phyloP scores from a whole-genome alignment of 768 basidiomycete species.

The Saitozyma sp. region DNA sequence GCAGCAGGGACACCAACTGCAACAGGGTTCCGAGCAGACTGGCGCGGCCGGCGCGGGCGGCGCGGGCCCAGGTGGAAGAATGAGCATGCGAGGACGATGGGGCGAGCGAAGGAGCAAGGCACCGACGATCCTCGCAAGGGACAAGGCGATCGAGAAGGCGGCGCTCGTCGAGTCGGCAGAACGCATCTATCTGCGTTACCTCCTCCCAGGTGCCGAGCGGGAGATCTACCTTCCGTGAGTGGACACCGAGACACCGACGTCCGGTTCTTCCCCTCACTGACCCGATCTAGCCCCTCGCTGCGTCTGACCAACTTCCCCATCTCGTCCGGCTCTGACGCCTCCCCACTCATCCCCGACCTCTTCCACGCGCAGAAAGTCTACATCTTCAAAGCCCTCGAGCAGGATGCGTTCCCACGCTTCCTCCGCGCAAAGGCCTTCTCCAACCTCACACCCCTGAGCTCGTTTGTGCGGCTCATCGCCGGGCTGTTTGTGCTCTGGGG shows the following conservation, averaged over 20 bases:
- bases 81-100: constrained; percentile 24
- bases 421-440: constrained; percentile 96
- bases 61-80: constrained; percentile 7
- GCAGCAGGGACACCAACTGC: background rate
- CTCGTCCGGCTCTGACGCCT: constrained; percentile 58
- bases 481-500: constrained; percentile 90
- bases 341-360: constrained; percentile 84
- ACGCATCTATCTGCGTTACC: constrained; percentile 92
- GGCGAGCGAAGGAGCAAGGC: constrained; percentile 54
- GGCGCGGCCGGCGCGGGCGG: background rate
- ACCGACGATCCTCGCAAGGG: constrained; percentile 90
- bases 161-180: constrained; percentile 92
- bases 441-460: constrained; percentile 88
- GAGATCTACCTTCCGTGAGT: constrained; percentile 88
- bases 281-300: constrained; percentile 62
- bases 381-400: constrained; percentile 93
- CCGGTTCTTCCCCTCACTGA: constrained; percentile 4
- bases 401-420: constrained; percentile 69
- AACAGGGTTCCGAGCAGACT: background rate
- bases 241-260: background rate
- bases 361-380: constrained; percentile 98
- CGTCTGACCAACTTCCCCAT: constrained; percentile 89
- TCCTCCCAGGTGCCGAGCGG: constrained; percentile 85
- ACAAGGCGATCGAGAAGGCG: constrained; percentile 80
- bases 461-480: constrained; percentile 77